Evolutionary conservation across 1,139 yeast genomes (phyloP), one percentile per base, ranked within the genome.

Genomic region (Wickerhamomyces sp.): DNA sequence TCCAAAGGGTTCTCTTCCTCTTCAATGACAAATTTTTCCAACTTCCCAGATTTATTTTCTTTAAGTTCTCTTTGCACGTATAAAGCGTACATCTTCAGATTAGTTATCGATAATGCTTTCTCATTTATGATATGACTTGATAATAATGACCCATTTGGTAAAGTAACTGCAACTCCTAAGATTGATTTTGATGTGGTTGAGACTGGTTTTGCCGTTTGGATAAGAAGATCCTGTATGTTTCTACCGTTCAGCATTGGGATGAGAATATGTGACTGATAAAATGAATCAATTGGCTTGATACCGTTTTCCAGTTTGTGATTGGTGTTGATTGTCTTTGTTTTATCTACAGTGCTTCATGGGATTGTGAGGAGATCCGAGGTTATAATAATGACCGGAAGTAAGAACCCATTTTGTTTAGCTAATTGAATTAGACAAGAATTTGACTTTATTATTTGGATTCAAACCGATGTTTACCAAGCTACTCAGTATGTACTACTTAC

Each of bases 61-160:
- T 27, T 6, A 23, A 52, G 46, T 34, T 44, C 42, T 32, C 45
- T 47, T 15, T 34, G 43, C 11, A 51, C 50, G 27, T 45, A 45
- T 6, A 58, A 43, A 1, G 61, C 51, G 40, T 45, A 47, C 46
- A 58, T 50, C 44, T 54, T 58, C 4, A 58, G 39, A 30, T 49
- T 50, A 7, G 57, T 52, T 23, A 43, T 14, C 1, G 47, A 26
- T 29, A 45, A 27, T 9, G 30, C 41, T 2, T 30, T 30, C 7
- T 23, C 34, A 7, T 32, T 32, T 4, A 15, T 34, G 9, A 41
- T 42, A 27, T 45, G 47, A 8, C 50, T 50, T 10, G 57, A 51
- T 11, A 57, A 44, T 26, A 56, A 46, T 2, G 55, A 41, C 2
- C 59, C 59, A 27, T 48, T 45, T 8, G 54, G 50, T 32, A 54